Base-by-base conservation (phyloP, 148 eudicot genomes). In the Euryodendron excelsum region DNA sequence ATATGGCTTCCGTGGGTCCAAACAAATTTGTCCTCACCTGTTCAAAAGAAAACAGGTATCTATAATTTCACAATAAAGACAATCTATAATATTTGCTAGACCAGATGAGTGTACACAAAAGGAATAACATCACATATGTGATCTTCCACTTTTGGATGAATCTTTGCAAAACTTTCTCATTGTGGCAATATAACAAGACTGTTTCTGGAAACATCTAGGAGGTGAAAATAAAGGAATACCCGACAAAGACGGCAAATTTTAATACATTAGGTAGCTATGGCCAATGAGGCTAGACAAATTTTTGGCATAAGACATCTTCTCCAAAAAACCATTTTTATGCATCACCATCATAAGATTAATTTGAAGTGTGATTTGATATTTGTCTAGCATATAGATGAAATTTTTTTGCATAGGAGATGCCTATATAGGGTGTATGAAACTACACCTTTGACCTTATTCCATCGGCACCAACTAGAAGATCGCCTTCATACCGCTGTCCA, bases 381-480 rank as follows among this genome's bases (percentile, higher is more conserved):
- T n/a, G n/a, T n/a, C n/a, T 53, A 2, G 21, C 2, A 17, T 53
- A 55, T 20, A 55, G 7, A 55, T 55, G 60, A 55, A 55, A 55
- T 18, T 18, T 1, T 10, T 55, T 55, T 55, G 23, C 25, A 55
- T 55, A 55, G 25, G 60, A 55, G 23, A 55, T 18, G 60, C 2
- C 60, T 55, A 47, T 21, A 53, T 62, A 36, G 28, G 31, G 60
- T 59, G 55, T 36, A 60, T n/a, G 39, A 55, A 37, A 72, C 21
- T 30, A 45, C 82, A 96, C 99, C 98, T 93, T 90, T 55, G 99
- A 96, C 90, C 91, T 81, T 80, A 96, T 96, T 61, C 99, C 98
- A 84, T 96, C 99, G 77, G 99, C 99, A 74, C 99, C 98, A 82
- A 96, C 90, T 23, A 96, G 86, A 86, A 96, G 90, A 82, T 96